These are phyloP conservation scores for Phytophthora meadii DNA, from an alignment of 352 stramenopile genomes.

Conservation along the genomic window DNA sequence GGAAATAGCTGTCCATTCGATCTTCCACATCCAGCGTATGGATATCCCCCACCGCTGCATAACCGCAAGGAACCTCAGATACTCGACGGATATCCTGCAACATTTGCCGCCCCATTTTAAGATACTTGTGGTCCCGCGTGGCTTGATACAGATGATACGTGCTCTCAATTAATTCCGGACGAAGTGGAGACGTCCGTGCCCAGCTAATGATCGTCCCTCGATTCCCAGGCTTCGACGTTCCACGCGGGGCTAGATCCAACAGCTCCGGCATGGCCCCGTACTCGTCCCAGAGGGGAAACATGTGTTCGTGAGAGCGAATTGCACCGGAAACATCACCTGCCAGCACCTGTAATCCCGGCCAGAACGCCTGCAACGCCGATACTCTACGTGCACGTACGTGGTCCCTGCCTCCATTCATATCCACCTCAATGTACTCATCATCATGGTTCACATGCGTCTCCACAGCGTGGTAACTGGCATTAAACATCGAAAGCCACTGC, in stretches of 20 bases:
- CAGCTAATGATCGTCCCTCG: conserved; percentile 70
- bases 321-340: conserved; percentile 92
- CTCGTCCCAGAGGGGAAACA: conserved; percentile 95
- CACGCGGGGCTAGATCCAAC: conserved; percentile 78
- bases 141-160: conserved; percentile 96
- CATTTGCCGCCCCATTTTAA: conserved; percentile 90
- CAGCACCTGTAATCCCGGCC: conserved; percentile 95
- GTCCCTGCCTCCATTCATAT: conserved; percentile 81
- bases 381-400: conserved; percentile 68
- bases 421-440: conserved; percentile 84
- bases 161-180: conserved; percentile 98
- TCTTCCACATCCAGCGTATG: conserved; percentile 92
- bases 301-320: conserved; percentile 91
- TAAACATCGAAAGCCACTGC: conserved; percentile 94
- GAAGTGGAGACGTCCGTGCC: conserved; percentile 91
- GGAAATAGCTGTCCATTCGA: conserved; percentile 99
- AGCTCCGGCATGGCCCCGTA: conserved; percentile 96
- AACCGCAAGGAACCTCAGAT: conserved; percentile 92
- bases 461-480: conserved; percentile 78
- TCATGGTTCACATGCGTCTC: conserved; percentile 81
- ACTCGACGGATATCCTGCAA: conserved; percentile 90
- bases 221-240: conserved; percentile 33
- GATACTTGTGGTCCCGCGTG: conserved; percentile 88
- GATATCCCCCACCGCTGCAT: conserved; percentile 92
- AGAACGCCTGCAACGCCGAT: conserved; percentile 96